Evolutionary conservation across 208 protist species (phyloP).

Genomic region (Sergeia podlipaevii): DNA sequence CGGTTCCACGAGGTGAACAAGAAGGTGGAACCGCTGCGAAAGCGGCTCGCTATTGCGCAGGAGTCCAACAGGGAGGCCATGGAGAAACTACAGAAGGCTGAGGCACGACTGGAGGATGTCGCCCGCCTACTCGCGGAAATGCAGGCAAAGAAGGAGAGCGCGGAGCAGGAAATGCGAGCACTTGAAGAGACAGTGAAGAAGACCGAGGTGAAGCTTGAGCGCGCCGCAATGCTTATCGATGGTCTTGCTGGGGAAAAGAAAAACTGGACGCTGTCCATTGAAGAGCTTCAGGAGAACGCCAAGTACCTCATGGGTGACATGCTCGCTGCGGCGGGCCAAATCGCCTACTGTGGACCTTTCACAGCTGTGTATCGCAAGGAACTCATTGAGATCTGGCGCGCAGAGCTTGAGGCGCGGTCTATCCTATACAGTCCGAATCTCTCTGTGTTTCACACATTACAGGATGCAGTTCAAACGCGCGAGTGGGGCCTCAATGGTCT

Average conservation of each 20-base stretch:
- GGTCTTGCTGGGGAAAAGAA: slow-evolving; percentile 96
- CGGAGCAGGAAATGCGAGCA: slow-evolving; percentile 93
- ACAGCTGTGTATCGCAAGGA: slow-evolving; percentile 89
- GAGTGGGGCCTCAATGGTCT: slow-evolving; percentile 95
- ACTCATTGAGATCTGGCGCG: slow-evolving; percentile 85
- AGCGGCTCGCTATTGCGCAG: slow-evolving; percentile 88
- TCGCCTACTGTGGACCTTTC: slow-evolving; percentile 97
- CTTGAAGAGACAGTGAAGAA: slow-evolving; percentile 91
- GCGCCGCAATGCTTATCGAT: slow-evolving; percentile 95
- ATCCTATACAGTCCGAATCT: slow-evolving; percentile 86
- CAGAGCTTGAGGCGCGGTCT: slow-evolving; percentile 53
- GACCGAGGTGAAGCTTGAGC: slow-evolving; percentile 94
- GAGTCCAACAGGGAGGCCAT: slow-evolving; percentile 91
- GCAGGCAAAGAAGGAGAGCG: slow-evolving; percentile 89
- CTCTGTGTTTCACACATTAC: slow-evolving; percentile 90
- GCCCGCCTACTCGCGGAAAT: slow-evolving; percentile 91
- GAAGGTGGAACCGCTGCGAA: slow-evolving; percentile 92
- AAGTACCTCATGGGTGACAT: slow-evolving; percentile 95
- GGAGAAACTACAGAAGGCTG: slow-evolving; percentile 86
- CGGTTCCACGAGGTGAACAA: slow-evolving; percentile 96
- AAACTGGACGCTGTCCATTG: slow-evolving; percentile 90
- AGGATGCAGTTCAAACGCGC: slow-evolving; percentile 94
- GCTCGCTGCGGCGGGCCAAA: slow-evolving; percentile 92
- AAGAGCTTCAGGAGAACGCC: slow-evolving; percentile 78
- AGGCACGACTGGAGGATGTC: slow-evolving; percentile 89